Percentiles rank a stretch among this genome's conserved stretches.
Conservation (phyloP, 768 basidiomycete genomes). For the Lactarius trivialis region DNA sequence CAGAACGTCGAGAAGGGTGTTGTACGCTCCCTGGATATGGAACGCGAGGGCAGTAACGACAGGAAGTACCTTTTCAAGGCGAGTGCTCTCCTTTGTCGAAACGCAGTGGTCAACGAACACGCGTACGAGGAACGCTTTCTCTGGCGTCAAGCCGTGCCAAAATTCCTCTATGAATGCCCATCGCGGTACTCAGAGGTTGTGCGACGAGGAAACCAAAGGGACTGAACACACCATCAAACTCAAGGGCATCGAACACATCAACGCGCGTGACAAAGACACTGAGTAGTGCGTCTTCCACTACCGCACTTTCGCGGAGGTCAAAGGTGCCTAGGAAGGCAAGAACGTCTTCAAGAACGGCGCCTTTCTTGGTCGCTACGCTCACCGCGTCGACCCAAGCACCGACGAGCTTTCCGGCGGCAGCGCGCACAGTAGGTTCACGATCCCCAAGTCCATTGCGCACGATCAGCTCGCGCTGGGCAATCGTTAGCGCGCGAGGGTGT, state of each 20-base stretch:
- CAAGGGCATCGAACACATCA: conserved; percentile 60
- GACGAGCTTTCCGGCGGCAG: conserved; percentile 66
- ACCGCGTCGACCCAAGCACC: conserved; percentile 69
- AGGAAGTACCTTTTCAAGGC: conserved; percentile 67
- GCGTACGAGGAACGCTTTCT: conserved; percentile 73
- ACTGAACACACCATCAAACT: conserved; percentile 55
- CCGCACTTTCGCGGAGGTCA: conserved; percentile 49
- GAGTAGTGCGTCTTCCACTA: conserved; percentile 68
- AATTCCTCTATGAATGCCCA: conserved; percentile 46
- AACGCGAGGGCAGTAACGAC: conserved; percentile 81
- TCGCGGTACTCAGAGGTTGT: neutral
- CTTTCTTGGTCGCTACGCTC: conserved; percentile 34
- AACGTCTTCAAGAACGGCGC: conserved; percentile 34
- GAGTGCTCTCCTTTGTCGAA: conserved; percentile 48
- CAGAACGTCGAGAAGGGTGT: conserved; percentile 45
- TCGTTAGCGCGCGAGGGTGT: conserved; percentile 59
- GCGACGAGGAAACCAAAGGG: neutral
- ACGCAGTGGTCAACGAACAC: conserved; percentile 78
- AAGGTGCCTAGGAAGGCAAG: conserved; percentile 50
- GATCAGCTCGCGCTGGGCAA: conserved; percentile 69
- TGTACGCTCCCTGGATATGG: conserved; percentile 64
- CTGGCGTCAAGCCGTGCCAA: conserved; percentile 65
- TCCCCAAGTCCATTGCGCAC: conserved; percentile 82
- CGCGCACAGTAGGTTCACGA: conserved; percentile 65
- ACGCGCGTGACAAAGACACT: conserved; percentile 61